These are phyloP conservation scores for Leishmania guyanensis DNA, from an alignment of 208 protist species.

Conservation along the genomic window DNA sequence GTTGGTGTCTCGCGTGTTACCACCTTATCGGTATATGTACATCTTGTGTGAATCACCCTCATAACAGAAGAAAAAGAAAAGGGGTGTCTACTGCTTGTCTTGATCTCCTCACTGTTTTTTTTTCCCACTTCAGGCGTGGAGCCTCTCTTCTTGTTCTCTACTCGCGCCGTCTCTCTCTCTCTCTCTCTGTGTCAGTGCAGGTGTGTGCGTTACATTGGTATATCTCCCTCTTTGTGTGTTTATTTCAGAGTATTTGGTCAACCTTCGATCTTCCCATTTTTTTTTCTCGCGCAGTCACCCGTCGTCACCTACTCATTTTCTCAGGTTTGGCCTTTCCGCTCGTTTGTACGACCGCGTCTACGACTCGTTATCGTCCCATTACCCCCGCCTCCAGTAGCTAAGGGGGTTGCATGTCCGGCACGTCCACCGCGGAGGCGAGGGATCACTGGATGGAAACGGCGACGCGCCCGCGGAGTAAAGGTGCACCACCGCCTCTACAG, in stretches of 20 bases:
- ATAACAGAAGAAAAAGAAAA: too few species aligned
- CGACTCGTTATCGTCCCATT: neutral
- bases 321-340: neutral
- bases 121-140: neutral
- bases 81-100: too few species aligned
- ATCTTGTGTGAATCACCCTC: too few species aligned
- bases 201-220: neutral
- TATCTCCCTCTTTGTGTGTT: neutral
- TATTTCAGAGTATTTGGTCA: neutral
- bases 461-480: neutral
- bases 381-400: neutral
- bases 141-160: neutral
- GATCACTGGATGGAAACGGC: neutral
- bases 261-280: slow-evolving; percentile 4
- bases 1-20: too few species aligned
- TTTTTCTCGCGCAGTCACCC: neutral
- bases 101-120: neutral
- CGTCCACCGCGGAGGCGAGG: neutral
- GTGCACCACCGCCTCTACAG: neutral
- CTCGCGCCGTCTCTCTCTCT: neutral
- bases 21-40: too few species aligned
- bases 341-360: neutral
- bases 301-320: neutral
- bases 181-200: neutral
- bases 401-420: neutral